Percentiles rank a stretch among this genome's conserved stretches.
These are phyloP conservation scores for Nakaseomyces sp. DNA, from an alignment of 1,139 yeast genomes.

Conservation along the genomic window DNA sequence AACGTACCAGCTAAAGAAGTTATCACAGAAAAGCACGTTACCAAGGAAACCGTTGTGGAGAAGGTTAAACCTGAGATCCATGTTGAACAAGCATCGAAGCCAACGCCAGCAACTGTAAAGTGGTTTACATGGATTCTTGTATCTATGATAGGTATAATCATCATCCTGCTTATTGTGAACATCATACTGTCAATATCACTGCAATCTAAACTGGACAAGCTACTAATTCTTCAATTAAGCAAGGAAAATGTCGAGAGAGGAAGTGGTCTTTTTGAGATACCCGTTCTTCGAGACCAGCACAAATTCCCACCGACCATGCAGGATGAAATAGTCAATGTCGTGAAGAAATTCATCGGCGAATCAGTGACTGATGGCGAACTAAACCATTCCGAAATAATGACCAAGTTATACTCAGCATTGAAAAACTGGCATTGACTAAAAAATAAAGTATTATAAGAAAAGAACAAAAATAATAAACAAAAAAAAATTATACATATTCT, in stretches of 20 bases:
- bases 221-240: background rate
- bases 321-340: background rate
- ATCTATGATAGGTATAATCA: background rate
- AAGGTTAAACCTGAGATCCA: background rate
- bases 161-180: background rate
- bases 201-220: constrained; percentile 2
- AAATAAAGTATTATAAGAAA: background rate
- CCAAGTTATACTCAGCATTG: background rate
- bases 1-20: background rate
- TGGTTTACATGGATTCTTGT: constrained; percentile 3
- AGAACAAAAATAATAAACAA: background rate
- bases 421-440: background rate
- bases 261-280: background rate
- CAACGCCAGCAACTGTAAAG: constrained; percentile 1
- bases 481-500: background rate
- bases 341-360: background rate
- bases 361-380: background rate
- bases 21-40: background rate
- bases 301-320: background rate
- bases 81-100: background rate
- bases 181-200: background rate
- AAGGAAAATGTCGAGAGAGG: background rate
- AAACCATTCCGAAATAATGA: background rate
- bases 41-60: background rate
- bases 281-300: background rate